Evolutionary conservation across 495 filamentous ascomycete species (phyloP).

Genomic region (Penicillium malachiteum): DNA sequence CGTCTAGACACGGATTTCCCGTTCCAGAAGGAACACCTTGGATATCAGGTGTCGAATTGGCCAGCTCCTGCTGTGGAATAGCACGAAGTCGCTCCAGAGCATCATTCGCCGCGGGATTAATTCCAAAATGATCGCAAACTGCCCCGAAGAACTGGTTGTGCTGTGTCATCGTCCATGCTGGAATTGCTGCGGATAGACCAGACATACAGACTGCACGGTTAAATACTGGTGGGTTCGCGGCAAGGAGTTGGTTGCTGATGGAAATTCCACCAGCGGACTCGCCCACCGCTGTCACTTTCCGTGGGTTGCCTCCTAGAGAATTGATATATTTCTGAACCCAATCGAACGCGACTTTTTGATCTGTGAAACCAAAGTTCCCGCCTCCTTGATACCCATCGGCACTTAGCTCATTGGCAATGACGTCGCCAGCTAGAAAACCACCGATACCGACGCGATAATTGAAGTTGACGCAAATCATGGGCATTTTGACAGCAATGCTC

Average conservation of each 20-base stretch:
- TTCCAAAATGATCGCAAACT: conserved; percentile 7
- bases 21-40: conserved; percentile 8
- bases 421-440: conserved; percentile 5
- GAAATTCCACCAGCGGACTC: conserved; percentile 12
- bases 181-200: conserved; percentile 7
- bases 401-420: conserved; percentile 5
- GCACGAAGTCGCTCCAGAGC: conserved; percentile 6
- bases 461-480: conserved; percentile 9
- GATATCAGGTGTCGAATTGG: conserved; percentile 7
- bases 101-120: not conserved
- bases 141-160: conserved; percentile 8
- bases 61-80: conserved; percentile 8
- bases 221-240: conserved; percentile 6
- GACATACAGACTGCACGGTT: conserved; percentile 13
- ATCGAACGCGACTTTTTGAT: conserved; percentile 7
- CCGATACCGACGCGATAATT: conserved; percentile 14
- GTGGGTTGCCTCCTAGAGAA: conserved; percentile 3
- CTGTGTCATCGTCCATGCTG: not conserved
- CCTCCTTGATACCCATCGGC: conserved; percentile 4
- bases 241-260: conserved; percentile 7
- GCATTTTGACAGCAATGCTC: conserved; percentile 2
- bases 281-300: conserved; percentile 7
- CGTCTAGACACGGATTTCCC: conserved; percentile 26
- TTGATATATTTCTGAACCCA: conserved; percentile 10
- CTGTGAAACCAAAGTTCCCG: conserved; percentile 14